Percentiles rank a stretch among this genome's conserved stretches.
Evolutionary conservation across 2,329 filamentous ascomycete genomes (phyloP).

Genomic region (Tolypocladium ophioglossoides): DNA sequence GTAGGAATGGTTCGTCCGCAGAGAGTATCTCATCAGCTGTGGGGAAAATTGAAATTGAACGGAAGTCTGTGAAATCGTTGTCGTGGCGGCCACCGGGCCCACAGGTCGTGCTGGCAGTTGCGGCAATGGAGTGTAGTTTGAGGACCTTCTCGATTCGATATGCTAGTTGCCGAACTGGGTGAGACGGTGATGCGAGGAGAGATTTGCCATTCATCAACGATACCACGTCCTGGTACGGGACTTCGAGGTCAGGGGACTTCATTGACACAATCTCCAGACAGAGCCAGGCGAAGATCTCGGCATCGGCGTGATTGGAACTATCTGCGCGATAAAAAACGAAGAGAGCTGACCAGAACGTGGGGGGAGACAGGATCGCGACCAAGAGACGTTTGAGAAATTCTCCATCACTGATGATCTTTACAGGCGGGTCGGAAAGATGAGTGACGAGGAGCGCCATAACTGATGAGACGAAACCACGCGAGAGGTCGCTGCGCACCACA

Average conservation of each 20-base stretch:
- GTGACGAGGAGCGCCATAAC: conserved; percentile 2
- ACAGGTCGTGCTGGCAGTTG: conserved; percentile 1
- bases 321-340: neutral
- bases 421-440: conserved; percentile 1
- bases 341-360: conserved; percentile 5
- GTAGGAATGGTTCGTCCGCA: conserved; percentile 41
- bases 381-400: conserved; percentile 4
- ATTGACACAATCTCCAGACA: conserved; percentile 7
- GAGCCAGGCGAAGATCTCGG: conserved; percentile 7
- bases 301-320: neutral
- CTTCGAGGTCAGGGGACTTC: neutral
- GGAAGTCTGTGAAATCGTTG: conserved; percentile 56
- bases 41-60: conserved; percentile 52
- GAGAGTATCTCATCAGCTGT: conserved; percentile 54
- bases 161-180: conserved; percentile 13
- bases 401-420: conserved; percentile 5
- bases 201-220: conserved; percentile 12
- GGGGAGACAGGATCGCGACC: conserved; percentile 5
- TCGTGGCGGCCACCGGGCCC: conserved; percentile 59
- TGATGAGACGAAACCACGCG: neutral
- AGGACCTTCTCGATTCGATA: conserved; percentile 30
- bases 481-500: conserved; percentile 6
- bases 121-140: conserved; percentile 14
- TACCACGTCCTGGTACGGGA: conserved; percentile 7
- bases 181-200: conserved; percentile 13